Evolutionary conservation across 495 filamentous ascomycete species (phyloP).

Genomic region (Podospora sp.): DNA sequence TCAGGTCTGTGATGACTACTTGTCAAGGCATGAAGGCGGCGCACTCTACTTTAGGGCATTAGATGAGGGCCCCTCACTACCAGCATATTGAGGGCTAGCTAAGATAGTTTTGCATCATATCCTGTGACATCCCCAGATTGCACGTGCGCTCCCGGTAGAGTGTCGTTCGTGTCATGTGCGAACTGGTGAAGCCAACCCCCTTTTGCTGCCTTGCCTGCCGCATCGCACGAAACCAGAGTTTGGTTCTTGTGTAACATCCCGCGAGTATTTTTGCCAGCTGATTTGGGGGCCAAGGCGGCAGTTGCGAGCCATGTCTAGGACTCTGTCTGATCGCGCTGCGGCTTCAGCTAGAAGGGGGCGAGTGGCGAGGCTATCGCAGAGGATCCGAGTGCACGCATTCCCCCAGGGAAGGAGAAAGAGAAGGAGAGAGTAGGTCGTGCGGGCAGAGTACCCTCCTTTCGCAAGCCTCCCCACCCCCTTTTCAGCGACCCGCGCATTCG

Average conservation of each 20-base stretch:
- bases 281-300: not conserved
- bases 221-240: not conserved
- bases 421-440: too few species aligned
- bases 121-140: not conserved
- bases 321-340: not conserved
- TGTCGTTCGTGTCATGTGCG: not conserved
- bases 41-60: not conserved
- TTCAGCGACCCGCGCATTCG: not conserved
- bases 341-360: not conserved
- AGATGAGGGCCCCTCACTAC: not conserved
- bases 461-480: not conserved
- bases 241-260: not conserved
- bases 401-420: not conserved
- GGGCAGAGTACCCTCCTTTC: not conserved
- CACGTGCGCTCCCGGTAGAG: not conserved
- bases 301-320: not conserved
- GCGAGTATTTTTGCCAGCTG: not conserved
- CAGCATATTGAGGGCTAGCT: not conserved
- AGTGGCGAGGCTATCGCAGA: not conserved
- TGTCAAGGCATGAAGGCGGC: not conserved
- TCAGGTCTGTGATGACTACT: not conserved
- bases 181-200: not conserved
- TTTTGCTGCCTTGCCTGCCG: not conserved
- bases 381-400: not conserved
- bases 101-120: not conserved